Conservation (phyloP, 768 basidiomycete species). For the Boletus edulis region DNA sequence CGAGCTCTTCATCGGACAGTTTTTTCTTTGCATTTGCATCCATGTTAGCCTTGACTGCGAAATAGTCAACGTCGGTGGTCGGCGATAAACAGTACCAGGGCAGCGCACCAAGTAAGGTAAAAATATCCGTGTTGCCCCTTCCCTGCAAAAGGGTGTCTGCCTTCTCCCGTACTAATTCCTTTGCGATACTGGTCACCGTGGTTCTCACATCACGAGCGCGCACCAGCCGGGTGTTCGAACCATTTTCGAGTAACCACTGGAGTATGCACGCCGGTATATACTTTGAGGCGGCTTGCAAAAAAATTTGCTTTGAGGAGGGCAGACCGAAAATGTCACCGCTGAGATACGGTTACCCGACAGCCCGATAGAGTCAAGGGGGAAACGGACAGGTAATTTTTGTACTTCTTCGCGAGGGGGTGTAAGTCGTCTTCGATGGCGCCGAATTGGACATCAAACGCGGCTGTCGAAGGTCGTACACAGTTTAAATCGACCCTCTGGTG, state of each 20-base stretch:
- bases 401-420: slow-evolving; percentile 4
- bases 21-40: slow-evolving; percentile 15
- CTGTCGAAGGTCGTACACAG: slow-evolving; percentile 12
- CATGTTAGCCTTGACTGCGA: slow-evolving; percentile 24
- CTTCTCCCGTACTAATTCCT: slow-evolving; percentile 2
- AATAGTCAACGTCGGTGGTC: neutral
- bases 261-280: slow-evolving; percentile 1
- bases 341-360: neutral
- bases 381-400: slow-evolving; percentile 8
- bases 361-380: neutral
- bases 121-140: slow-evolving; percentile 10
- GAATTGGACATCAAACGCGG: slow-evolving; percentile 42
- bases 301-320: slow-evolving; percentile 2
- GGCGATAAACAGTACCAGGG: neutral
- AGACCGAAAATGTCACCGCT: slow-evolving; percentile 14
- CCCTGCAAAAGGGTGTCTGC: slow-evolving; percentile 5
- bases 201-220: neutral
- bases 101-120: slow-evolving; percentile 38
- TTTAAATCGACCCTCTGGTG: neutral
- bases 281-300: slow-evolving; percentile 5
- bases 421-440: neutral
- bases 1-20: slow-evolving; percentile 14
- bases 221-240: neutral
- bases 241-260: neutral
- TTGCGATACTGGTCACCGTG: neutral